phyloP scores from a whole-genome alignment of 805 yeast species.

The Lachancea thermotolerans region DNA sequence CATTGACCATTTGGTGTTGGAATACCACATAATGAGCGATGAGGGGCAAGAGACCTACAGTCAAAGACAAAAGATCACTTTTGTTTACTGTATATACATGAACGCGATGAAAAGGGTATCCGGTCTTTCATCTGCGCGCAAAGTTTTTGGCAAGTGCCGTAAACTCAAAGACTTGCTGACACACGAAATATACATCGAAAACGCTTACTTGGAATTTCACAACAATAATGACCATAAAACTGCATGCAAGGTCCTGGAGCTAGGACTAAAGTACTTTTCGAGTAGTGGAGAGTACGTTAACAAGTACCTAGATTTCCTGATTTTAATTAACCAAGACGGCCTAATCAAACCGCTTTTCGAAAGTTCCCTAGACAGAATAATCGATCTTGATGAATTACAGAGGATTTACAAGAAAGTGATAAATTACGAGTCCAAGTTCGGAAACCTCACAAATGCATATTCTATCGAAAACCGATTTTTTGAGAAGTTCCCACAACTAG shows the following conservation, averaged over 20 bases:
- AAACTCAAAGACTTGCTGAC: slow-evolving; percentile 50
- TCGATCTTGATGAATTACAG: slow-evolving; percentile 32
- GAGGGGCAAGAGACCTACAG: slow-evolving; percentile 14
- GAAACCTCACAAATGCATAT: slow-evolving; percentile 61
- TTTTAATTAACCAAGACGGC: slow-evolving; percentile 59
- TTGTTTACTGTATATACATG: slow-evolving; percentile 64
- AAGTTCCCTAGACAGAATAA: slow-evolving; percentile 50
- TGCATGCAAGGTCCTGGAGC: slow-evolving; percentile 69
- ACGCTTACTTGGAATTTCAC: slow-evolving; percentile 71
- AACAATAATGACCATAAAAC: slow-evolving; percentile 58
- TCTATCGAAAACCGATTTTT: slow-evolving; percentile 61
- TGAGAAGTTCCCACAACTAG: slow-evolving; percentile 59
- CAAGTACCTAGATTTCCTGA: slow-evolving; percentile 66
- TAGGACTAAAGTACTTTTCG: slow-evolving; percentile 57
- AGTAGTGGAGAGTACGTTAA: slow-evolving; percentile 56
- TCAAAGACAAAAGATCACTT: slow-evolving; percentile 39
- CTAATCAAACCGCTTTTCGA: slow-evolving; percentile 80
- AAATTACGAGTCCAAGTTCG: slow-evolving; percentile 60
- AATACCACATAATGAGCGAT: slow-evolving; percentile 28
- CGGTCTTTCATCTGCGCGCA: slow-evolving; percentile 68
- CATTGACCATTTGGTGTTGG: slow-evolving; percentile 38
- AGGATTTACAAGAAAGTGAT: slow-evolving; percentile 53
- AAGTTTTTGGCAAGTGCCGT: slow-evolving; percentile 63
- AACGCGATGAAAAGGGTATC: slow-evolving; percentile 58
- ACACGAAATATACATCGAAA: slow-evolving; percentile 71